phyloP scores from a whole-genome alignment of 257 asterid genomes.

The Haberlea rhodopensis region DNA sequence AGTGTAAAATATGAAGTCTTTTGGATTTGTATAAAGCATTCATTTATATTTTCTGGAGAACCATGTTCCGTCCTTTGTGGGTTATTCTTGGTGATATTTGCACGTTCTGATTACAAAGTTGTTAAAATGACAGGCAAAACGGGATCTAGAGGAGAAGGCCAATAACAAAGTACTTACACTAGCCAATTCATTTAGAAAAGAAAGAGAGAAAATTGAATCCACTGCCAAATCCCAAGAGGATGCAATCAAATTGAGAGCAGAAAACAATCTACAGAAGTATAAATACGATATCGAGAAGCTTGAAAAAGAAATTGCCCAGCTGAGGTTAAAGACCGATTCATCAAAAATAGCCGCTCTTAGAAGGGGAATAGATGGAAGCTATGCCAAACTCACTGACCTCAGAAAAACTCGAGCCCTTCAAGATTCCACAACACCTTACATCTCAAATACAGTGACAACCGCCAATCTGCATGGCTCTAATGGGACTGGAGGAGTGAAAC shows the following conservation, averaged over 20 bases:
- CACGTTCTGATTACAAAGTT: slow-evolving; percentile 26
- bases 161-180: slow-evolving; percentile 59
- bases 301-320: slow-evolving; percentile 69
- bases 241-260: slow-evolving; percentile 58
- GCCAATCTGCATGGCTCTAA: slow-evolving; percentile 31
- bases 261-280: slow-evolving; percentile 58
- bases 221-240: slow-evolving; percentile 73
- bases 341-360: slow-evolving; percentile 82
- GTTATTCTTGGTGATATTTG: slow-evolving; percentile 21
- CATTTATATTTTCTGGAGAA: not conserved
- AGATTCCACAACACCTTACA: slow-evolving; percentile 39
- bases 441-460: slow-evolving; percentile 36
- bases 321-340: slow-evolving; percentile 70
- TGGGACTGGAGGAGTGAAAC: slow-evolving; percentile 56
- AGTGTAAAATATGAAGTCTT: not conserved
- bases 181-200: slow-evolving; percentile 50
- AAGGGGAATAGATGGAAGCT: slow-evolving; percentile 74
- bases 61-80: not conserved
- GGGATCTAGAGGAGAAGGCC: slow-evolving; percentile 52
- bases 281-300: slow-evolving; percentile 70
- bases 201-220: slow-evolving; percentile 67
- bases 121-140: slow-evolving; percentile 56
- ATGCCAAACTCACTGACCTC: slow-evolving; percentile 46
- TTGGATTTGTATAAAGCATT: slow-evolving; percentile 5
- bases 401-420: slow-evolving; percentile 30